These are phyloP conservation scores for Zasmidium citrigriseum DNA, from an alignment of 2,329 filamentous ascomycete species.

Conservation along the genomic window DNA sequence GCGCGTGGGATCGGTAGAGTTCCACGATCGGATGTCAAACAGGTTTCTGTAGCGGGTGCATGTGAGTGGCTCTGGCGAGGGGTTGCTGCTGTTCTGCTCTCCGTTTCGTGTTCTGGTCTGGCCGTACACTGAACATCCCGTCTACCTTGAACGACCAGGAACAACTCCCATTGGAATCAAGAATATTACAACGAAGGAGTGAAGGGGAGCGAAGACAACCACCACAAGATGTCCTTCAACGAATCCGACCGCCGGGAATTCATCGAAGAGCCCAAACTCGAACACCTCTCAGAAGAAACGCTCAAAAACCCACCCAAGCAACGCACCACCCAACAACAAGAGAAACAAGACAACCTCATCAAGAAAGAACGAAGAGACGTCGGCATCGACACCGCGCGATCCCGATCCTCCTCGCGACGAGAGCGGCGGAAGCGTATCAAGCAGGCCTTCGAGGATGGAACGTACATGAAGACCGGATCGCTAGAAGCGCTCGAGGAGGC, in stretches of 20 bases:
- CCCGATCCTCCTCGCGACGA: conserved; percentile 49
- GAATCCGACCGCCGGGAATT: conserved; percentile 26
- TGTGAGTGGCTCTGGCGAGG: conserved; percentile 4
- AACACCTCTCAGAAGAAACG: conserved; percentile 25
- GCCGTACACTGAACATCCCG: no score
- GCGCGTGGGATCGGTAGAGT: background rate
- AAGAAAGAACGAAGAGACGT: conserved; percentile 32
- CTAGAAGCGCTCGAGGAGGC: conserved; percentile 54
- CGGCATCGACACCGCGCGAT: conserved; percentile 45
- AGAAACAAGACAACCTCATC: conserved; percentile 46
- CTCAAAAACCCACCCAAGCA: conserved; percentile 30
- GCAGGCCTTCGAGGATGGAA: conserved; percentile 47
- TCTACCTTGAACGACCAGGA: background rate
- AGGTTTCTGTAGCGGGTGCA: conserved; percentile 17
- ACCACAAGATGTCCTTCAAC: conserved; percentile 18
- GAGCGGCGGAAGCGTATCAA: conserved; percentile 50
- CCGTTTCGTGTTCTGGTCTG: background rate
- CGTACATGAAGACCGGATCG: conserved; percentile 53
- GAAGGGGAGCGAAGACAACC: background rate
- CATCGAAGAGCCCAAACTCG: conserved; percentile 28
- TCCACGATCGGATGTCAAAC: conserved; percentile 20
- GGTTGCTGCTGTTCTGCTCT: background rate
- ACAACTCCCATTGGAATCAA: background rate
- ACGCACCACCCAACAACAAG: conserved; percentile 48
- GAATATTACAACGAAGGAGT: background rate